Percentiles rank a stretch among this genome's conserved stretches.
Evolutionary conservation across 192 early-diverging fungal species (phyloP).

Genomic region (Cetraspora pellucida): DNA sequence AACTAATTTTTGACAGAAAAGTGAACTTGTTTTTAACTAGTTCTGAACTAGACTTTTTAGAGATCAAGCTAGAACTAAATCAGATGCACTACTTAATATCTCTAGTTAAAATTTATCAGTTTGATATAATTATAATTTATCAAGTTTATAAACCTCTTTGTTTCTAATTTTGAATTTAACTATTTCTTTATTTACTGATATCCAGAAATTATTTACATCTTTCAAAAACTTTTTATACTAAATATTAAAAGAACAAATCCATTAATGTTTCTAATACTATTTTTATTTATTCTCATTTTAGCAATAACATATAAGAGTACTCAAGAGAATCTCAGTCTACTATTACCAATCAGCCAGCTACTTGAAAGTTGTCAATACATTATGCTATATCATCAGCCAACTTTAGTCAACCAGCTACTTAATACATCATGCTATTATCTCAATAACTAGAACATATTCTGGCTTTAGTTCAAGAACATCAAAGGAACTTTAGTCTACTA

Average conservation of each 20-base stretch:
- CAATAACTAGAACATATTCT: conserved; percentile 19
- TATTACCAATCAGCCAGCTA: conserved; percentile 30
- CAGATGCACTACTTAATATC: too few relatives aligned
- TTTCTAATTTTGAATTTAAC: not conserved
- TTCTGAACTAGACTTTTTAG: too few relatives aligned
- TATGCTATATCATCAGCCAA: too few relatives aligned
- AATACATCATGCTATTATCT: conserved; percentile 30
- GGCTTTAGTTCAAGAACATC: conserved; percentile 13
- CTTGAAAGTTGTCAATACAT: conserved; percentile 24
- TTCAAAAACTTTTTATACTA: conserved; percentile 2
- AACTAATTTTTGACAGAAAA: too few relatives aligned
- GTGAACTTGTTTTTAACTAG: too few relatives aligned
- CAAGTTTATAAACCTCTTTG: not conserved
- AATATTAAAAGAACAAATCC: not conserved
- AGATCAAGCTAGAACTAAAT: too few relatives aligned
- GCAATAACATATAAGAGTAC: conserved; percentile 21
- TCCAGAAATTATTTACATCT: conserved; percentile 8
- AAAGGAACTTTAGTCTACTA: conserved; percentile 10
- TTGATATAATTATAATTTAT: not conserved
- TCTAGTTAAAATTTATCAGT: not conserved
- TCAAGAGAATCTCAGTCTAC: conserved; percentile 17
- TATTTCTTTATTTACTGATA: not conserved
- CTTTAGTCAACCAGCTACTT: too few relatives aligned
- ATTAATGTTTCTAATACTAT: conserved; percentile 1
- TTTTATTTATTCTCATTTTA: not conserved